Evolutionary conservation across 2,329 filamentous ascomycete species (phyloP).

Genomic region (Colletotrichum sp.): DNA sequence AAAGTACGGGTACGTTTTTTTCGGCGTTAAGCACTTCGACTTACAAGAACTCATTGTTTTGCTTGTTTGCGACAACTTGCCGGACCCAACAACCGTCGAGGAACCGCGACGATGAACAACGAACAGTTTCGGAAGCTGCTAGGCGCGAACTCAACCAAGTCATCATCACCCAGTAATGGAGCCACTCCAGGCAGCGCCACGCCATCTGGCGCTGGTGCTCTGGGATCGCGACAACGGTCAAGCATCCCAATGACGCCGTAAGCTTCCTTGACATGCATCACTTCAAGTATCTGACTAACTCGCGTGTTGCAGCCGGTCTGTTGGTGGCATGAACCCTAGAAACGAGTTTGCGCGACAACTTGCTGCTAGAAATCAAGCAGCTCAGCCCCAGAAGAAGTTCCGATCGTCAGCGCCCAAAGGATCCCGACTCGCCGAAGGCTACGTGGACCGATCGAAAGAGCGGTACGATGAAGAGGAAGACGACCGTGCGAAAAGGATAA

Average conservation of each 20-base stretch:
- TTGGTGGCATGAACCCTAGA: slow-evolving; percentile 55
- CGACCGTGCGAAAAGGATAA: slow-evolving; percentile 68
- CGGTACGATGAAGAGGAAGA: slow-evolving; percentile 61
- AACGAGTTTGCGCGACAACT: slow-evolving; percentile 85
- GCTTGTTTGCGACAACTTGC: background rate
- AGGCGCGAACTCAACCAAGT: slow-evolving; percentile 51
- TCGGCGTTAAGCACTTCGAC: background rate
- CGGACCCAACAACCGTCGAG: background rate
- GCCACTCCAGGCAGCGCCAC: slow-evolving; percentile 39
- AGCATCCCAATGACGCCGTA: slow-evolving; percentile 96
- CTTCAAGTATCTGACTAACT: slow-evolving; percentile 25
- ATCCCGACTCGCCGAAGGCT: slow-evolving; percentile 78
- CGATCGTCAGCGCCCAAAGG: slow-evolving; percentile 84
- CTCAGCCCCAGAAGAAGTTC: slow-evolving; percentile 72
- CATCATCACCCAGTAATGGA: slow-evolving; percentile 48
- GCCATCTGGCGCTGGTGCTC: slow-evolving; percentile 41
- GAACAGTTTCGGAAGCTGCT: slow-evolving; percentile 88
- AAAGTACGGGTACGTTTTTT: background rate
- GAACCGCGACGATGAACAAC: slow-evolving; percentile 77
- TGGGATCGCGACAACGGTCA: slow-evolving; percentile 79
- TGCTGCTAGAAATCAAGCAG: slow-evolving; percentile 69
- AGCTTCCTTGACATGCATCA: slow-evolving; percentile 32
- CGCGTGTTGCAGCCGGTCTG: slow-evolving; percentile 62
- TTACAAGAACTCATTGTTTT: background rate
- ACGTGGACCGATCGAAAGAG: slow-evolving; percentile 79